Percentiles rank a stretch among this genome's conserved stretches.
phyloP scores from a whole-genome alignment of 257 asterid genomes.

The Anisodus tanguticus region DNA sequence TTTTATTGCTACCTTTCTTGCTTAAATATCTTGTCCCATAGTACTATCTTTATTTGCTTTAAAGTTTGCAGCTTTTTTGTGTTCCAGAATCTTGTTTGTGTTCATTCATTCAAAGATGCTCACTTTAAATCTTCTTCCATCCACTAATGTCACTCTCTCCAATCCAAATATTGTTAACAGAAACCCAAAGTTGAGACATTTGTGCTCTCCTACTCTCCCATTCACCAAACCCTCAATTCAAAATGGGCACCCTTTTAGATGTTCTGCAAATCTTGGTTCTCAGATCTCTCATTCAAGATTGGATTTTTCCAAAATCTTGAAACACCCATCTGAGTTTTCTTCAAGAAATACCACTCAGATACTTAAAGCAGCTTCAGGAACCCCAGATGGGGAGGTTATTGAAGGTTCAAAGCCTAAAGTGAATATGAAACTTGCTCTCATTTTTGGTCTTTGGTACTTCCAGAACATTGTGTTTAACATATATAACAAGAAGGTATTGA shows the following conservation, averaged over 20 bases:
- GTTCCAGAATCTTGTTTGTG: not conserved
- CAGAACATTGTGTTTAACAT: conserved; percentile 90
- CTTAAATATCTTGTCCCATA: conserved; percentile 6
- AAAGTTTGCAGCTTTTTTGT: conserved; percentile 23
- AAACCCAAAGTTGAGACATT: conserved; percentile 37
- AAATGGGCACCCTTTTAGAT: conserved; percentile 36
- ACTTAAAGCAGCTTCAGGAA: conserved; percentile 52
- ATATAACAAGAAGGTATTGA: conserved; percentile 78
- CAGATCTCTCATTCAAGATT: conserved; percentile 62
- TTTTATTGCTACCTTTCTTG: not conserved
- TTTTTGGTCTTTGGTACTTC: conserved; percentile 92
- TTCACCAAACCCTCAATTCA: conserved; percentile 31
- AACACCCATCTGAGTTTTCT: conserved; percentile 48
- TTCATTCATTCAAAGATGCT: conserved; percentile 52
- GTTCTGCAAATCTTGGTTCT: not conserved
- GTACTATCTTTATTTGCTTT: not conserved
- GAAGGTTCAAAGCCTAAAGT: conserved; percentile 57
- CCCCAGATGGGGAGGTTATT: conserved; percentile 58
- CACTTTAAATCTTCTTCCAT: conserved; percentile 65
- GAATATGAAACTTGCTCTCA: conserved; percentile 62
- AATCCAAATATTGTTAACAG: conserved; percentile 52
- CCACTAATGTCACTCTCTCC: conserved; percentile 62
- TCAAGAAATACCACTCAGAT: conserved; percentile 46
- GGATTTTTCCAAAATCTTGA: conserved; percentile 38
- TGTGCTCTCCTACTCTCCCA: conserved; percentile 30